phyloP scores from a whole-genome alignment of 371 early-diverging fungal genomes.

The Sporodiniella umbellata region DNA sequence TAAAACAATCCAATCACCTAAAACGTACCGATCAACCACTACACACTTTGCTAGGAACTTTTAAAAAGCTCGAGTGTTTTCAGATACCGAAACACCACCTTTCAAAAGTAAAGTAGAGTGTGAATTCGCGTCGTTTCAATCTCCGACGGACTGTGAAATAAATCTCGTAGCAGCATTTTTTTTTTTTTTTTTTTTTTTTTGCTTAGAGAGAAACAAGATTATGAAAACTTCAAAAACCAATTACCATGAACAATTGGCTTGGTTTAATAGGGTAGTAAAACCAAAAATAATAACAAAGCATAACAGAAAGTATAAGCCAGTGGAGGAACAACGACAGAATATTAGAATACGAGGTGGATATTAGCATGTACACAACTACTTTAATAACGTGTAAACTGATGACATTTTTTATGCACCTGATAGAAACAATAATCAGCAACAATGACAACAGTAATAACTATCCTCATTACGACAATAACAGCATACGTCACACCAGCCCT shows the following conservation, averaged over 20 bases:
- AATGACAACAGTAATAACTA: background rate
- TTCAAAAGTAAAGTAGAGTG: too few species aligned
- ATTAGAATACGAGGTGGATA: background rate
- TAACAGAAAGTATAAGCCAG: background rate
- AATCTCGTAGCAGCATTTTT: background rate
- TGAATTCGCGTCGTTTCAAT: too few species aligned
- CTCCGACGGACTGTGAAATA: too few species aligned
- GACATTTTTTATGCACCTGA: too few species aligned
- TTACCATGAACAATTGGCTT: slow-evolving; percentile 16
- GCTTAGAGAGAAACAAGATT: background rate
- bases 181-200: background rate
- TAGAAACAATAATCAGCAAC: background rate
- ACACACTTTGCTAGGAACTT: too few species aligned
- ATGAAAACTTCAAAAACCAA: slow-evolving; percentile 6
- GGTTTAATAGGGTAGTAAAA: slow-evolving; percentile 13
- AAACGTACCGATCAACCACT: too few species aligned
- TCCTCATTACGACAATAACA: too few species aligned
- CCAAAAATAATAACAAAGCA: slow-evolving; percentile 6
- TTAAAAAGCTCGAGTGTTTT: too few species aligned
- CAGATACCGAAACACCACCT: too few species aligned
- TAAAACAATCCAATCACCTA: too few species aligned
- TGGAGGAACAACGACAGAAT: background rate
- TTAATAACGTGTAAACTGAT: background rate
- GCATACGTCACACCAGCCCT: too few species aligned
- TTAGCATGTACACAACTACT: background rate